phyloP scores from a whole-genome alignment of 441 rosid species.

The Populus hybrid region DNA sequence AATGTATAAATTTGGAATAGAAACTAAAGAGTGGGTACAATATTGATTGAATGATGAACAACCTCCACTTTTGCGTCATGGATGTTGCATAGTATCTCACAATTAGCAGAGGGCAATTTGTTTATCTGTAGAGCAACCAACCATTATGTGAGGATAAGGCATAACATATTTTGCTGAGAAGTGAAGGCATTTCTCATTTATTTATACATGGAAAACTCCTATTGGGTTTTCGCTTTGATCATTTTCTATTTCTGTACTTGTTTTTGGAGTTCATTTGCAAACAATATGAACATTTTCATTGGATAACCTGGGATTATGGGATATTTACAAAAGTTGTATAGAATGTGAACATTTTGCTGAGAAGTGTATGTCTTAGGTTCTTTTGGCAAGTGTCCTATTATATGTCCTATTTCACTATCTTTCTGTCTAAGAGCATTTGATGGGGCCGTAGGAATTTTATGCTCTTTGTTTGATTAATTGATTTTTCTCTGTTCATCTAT shows the following conservation, averaged over 20 bases:
- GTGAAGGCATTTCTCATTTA: constrained; percentile 16
- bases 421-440: too few relatives aligned
- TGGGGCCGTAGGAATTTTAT: too few relatives aligned
- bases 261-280: constrained; percentile 19
- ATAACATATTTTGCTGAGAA: constrained; percentile 25
- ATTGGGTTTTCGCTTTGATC: constrained; percentile 4
- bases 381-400: too few relatives aligned
- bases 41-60: constrained; percentile 27
- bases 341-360: constrained; percentile 8
- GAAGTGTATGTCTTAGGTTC: too few relatives aligned
- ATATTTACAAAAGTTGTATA: constrained; percentile 33
- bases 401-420: too few relatives aligned
- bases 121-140: constrained; percentile 25
- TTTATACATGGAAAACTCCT: constrained; percentile 18
- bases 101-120: constrained; percentile 23
- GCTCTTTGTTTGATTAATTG: too few relatives aligned
- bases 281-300: constrained; percentile 11
- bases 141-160: constrained; percentile 28
- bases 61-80: constrained; percentile 45
- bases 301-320: constrained; percentile 18
- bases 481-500: too few relatives aligned
- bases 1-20: constrained; percentile 52
- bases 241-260: background rate
- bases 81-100: constrained; percentile 23
- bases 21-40: constrained; percentile 26